These are phyloP conservation scores for Nakazawaea wickerhamii DNA, from an alignment of 805 yeast genomes.

Conservation along the genomic window DNA sequence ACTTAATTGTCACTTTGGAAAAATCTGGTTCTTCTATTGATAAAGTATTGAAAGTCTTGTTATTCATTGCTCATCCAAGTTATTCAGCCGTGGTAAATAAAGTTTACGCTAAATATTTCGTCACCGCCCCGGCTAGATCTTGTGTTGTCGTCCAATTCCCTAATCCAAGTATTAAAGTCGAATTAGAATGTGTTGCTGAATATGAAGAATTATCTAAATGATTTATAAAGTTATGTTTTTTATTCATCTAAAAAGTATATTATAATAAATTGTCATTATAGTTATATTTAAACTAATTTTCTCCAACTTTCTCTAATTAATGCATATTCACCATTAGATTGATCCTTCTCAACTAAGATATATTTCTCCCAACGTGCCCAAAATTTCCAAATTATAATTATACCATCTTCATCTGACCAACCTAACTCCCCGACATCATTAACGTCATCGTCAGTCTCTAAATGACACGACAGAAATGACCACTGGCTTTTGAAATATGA, in stretches of 20 bases:
- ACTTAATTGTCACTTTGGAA: conserved; percentile 35
- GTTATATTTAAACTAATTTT: conserved; percentile 21
- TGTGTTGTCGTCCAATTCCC: conserved; percentile 49
- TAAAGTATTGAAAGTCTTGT: conserved; percentile 42
- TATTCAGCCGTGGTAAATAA: conserved; percentile 39
- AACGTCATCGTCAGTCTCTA: conserved; percentile 15
- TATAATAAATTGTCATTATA: not conserved
- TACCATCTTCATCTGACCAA: conserved; percentile 71
- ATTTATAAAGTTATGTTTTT: not conserved
- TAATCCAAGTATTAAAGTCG: conserved; percentile 43
- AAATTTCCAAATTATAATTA: conserved; percentile 70
- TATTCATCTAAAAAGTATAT: not conserved
- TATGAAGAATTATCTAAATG: conserved; percentile 14
- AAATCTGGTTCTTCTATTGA: conserved; percentile 42
- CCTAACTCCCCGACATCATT: conserved; percentile 49
- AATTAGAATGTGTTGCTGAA: conserved; percentile 44
- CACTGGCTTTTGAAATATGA: conserved; percentile 78
- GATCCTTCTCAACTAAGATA: conserved; percentile 49
- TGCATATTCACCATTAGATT: conserved; percentile 41
- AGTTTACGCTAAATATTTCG: conserved; percentile 41
- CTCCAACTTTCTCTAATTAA: conserved; percentile 71
- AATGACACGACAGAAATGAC: conserved; percentile 75
- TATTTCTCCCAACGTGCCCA: conserved; percentile 85
- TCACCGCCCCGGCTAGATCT: conserved; percentile 47
- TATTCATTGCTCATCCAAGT: conserved; percentile 39